Evolutionary conservation across 495 filamentous ascomycete species (phyloP).

Genomic region (Penicillium riverlandense): DNA sequence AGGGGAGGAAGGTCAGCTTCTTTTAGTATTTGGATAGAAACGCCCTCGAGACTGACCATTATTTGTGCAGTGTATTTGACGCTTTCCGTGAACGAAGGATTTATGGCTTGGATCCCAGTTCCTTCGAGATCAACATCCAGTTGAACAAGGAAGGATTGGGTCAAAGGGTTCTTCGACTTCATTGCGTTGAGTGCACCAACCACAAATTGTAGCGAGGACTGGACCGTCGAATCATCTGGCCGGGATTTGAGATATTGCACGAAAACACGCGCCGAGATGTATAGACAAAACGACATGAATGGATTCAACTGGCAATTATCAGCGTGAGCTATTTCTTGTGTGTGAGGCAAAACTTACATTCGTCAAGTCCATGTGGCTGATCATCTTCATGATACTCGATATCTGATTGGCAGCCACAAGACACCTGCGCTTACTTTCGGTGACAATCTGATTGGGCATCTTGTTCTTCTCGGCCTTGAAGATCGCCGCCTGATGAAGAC

Average conservation of each 20-base stretch:
- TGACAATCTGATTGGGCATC: slow-evolving; percentile 66
- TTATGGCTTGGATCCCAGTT: slow-evolving; percentile 25
- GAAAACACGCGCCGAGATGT: slow-evolving; percentile 90
- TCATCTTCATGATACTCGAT: slow-evolving; percentile 93
- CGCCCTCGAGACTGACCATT: background rate
- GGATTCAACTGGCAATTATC: slow-evolving; percentile 72
- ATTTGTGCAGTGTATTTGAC: slow-evolving; percentile 2
- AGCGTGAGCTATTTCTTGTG: slow-evolving; percentile 7
- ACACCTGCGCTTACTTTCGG: slow-evolving; percentile 87
- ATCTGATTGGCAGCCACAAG: slow-evolving; percentile 92
- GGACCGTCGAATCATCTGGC: slow-evolving; percentile 75
- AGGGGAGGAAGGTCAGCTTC: background rate
- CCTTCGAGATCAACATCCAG: slow-evolving; percentile 86
- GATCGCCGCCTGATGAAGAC: slow-evolving; percentile 94
- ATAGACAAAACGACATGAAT: slow-evolving; percentile 92
- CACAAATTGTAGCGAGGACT: slow-evolving; percentile 81
- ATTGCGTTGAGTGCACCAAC: slow-evolving; percentile 82
- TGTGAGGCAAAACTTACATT: slow-evolving; percentile 50
- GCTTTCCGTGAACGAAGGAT: slow-evolving; percentile 3
- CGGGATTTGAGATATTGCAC: slow-evolving; percentile 88
- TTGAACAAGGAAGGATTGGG: slow-evolving; percentile 92
- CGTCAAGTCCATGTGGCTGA: slow-evolving; percentile 81
- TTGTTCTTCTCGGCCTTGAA: slow-evolving; percentile 92
- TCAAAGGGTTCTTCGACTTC: slow-evolving; percentile 82
- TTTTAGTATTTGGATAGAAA: background rate